Evolutionary conservation across 768 basidiomycete genomes (phyloP), one percentile per base, ranked within the genome.

Genomic region (Termitomyces sp.): DNA sequence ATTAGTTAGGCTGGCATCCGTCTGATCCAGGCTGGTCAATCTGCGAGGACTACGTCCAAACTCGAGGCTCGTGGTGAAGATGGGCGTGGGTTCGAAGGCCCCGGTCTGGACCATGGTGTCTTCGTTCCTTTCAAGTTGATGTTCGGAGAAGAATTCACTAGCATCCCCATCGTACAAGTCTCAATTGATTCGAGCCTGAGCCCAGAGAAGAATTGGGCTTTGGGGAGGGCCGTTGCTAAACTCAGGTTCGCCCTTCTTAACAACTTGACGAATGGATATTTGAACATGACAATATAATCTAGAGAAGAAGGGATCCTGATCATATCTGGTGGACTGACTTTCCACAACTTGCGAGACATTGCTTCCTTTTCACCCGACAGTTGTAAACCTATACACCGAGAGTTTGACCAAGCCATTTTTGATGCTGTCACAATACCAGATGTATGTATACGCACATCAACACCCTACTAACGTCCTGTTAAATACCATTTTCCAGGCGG

Each of bases 51-150:
- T 7, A 79, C 79, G 7, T 65, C 74, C 6, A 77, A 70, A 49
- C 62, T 67, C 0, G 89, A 91, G 67, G 48, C 76, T 20, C 81
- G 89, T 14, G 89, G 89, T 2, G 63, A 68, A 55, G 88, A 91
- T 61, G 89, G 88, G 10, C 73, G 87, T 20, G 86, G 87, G 0
- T 85, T 82, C 65, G 47, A 64, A 46, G 87, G 85, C 0, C 81
- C 87, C 0, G 89, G 89, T 6, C 71, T 91, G 0, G 89, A 91
- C 65, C 89, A 91, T 64, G 91, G 90, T 24, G 88, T 91, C 45
- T 92, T 91, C 67, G 75, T 93, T 13, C 91, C 91, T 2, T 90
- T 92, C 76, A 76, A 79, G 45, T 67, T 87, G 58, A 92, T 92
- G 90, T 91, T 92, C 64, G 87, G 87, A 7, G 80, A 85, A 47